phyloP scores from a whole-genome alignment of 106 monocot genomes.

The Hemerocallis citrina region DNA sequence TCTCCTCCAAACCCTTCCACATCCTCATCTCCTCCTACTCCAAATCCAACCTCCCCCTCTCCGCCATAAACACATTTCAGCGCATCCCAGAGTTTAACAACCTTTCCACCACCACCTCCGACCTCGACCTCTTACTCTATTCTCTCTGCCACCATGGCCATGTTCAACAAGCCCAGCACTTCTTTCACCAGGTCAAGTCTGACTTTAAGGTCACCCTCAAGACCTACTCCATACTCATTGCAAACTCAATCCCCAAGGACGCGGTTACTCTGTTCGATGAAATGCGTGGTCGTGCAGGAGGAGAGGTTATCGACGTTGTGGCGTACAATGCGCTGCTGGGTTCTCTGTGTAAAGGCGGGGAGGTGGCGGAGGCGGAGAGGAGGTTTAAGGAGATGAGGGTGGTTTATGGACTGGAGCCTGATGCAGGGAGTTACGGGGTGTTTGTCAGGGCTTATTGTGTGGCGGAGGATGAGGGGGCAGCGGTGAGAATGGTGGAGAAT shows the following conservation, averaged over 20 bases:
- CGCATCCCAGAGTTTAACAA: slow-evolving; percentile 61
- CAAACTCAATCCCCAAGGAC: slow-evolving; percentile 34
- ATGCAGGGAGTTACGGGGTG: slow-evolving; percentile 43
- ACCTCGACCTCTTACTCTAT: slow-evolving; percentile 49
- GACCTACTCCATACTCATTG: slow-evolving; percentile 54
- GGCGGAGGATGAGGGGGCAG: slow-evolving; percentile 30
- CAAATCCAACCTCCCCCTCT: slow-evolving; percentile 40
- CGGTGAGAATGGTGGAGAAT: slow-evolving; percentile 33
- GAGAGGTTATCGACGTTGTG: slow-evolving; percentile 19
- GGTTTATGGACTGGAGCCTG: slow-evolving; percentile 29
- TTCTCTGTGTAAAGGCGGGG: slow-evolving; percentile 41
- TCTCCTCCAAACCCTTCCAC: slow-evolving; percentile 31
- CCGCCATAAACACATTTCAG: slow-evolving; percentile 54
- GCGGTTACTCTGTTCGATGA: slow-evolving; percentile 65
- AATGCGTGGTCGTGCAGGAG: slow-evolving; percentile 36
- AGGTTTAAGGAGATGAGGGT: slow-evolving; percentile 39
- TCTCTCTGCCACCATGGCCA: slow-evolving; percentile 44
- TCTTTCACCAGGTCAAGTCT: slow-evolving; percentile 24
- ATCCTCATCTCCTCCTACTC: slow-evolving; percentile 66
- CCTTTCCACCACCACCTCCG: slow-evolving; percentile 28
- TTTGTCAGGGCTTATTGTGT: slow-evolving; percentile 61
- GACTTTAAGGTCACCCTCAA: slow-evolving; percentile 31
- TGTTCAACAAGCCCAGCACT: slow-evolving; percentile 30
- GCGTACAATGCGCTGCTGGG: slow-evolving; percentile 53
- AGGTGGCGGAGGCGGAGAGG: slow-evolving; percentile 29